A percentile compares a stretch with the other conserved stretches of the same genome.
Conservation (phyloP, 352 stramenopile species). For the Pelagophyceae sp. region DNA sequence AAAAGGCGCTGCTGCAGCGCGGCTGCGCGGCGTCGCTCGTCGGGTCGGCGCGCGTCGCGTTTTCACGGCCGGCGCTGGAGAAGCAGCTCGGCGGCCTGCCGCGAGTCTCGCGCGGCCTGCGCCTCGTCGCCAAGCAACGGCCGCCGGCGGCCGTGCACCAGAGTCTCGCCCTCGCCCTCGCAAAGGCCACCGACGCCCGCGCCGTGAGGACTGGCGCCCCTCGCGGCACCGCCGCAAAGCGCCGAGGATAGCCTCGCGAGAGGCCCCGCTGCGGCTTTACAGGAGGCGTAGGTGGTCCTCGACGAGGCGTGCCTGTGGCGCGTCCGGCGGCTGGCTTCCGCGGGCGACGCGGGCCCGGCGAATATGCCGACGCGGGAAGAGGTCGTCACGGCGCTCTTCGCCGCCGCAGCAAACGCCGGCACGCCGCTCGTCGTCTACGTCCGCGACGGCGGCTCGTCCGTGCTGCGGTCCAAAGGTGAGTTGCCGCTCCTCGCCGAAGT, state of each 20-base stretch:
- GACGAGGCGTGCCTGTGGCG: background rate
- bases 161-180: background rate
- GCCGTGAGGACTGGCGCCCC: too few relatives aligned
- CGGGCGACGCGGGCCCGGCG: background rate
- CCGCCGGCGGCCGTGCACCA: background rate
- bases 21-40: background rate
- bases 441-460: background rate
- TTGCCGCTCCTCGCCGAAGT: too few relatives aligned
- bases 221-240: too few relatives aligned
- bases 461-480: background rate
- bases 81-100: background rate
- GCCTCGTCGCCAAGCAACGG: background rate
- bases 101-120: background rate
- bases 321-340: background rate
- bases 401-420: background rate
- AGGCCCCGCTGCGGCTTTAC: too few relatives aligned
- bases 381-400: background rate
- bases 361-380: background rate
- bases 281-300: too few relatives aligned
- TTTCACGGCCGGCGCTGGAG: background rate
- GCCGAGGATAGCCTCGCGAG: background rate
- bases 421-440: background rate
- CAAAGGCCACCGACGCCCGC: too few relatives aligned
- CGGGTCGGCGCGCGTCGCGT: background rate
- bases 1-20: background rate